Base-by-base conservation (phyloP, 768 basidiomycete genomes). In the Xanthoconium purpureum region DNA sequence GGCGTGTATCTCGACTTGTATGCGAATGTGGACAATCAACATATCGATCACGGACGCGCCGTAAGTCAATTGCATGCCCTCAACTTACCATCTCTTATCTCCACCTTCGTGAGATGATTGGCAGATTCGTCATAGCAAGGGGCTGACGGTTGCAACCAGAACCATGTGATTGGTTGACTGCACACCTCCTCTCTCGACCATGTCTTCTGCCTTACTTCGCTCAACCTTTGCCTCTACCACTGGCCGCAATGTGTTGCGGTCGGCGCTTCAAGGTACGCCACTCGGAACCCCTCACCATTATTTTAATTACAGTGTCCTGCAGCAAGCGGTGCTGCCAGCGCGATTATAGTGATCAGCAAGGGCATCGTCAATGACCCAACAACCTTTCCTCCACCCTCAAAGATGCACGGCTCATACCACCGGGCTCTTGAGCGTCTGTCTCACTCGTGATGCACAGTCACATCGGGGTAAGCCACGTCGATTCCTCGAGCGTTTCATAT, bases 291-390 rank as follows among this genome's bases (percentile, higher is more conserved):
- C 52, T n/a, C 30, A 15, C 30, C n/a, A n/a, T n/a, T n/a, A n/a
- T n/a, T n/a, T n/a, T n/a, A n/a, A n/a, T n/a, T n/a, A n/a, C n/a
- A n/a, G n/a, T n/a, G n/a, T n/a, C n/a, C n/a, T 35, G n/a, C 46
- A 81, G 80, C 70, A 54, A 73, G 79, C 71, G 68, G 73, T 65
- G 66, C 75, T 20, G 73, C 73, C 53, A 74, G 73, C 48, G 63
- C 71, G 17, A 60, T 65, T 5, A 55, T 59, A 92, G 94, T 94
- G 56, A 82, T 97, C 67, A 83, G 88, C 75, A 84, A 84, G 70
- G 97, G 96, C 49, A 90, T 91, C 32, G 94, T 94, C 57, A 98
- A 99, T 75, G 97, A 99, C 71, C 90, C 95, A 2, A 94, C 91
- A 3, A 77, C 85, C 10, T 98, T 96, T 78, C 95, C 96, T 20